phyloP scores from a whole-genome alignment of 2,329 filamentous ascomycete species.

The Pyrenochaeta sp. region DNA sequence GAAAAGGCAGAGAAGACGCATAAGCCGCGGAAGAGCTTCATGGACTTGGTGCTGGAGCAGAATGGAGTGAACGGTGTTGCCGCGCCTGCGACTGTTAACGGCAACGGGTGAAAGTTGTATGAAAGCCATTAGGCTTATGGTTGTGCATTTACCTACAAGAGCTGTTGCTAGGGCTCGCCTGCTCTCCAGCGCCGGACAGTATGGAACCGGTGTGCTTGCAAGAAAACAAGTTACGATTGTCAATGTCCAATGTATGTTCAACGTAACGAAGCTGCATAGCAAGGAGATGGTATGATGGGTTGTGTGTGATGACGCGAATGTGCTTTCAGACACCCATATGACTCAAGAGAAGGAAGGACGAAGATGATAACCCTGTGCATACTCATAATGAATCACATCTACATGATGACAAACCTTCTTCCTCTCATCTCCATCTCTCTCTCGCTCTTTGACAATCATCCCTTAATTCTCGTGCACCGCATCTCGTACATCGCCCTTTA shows the following conservation, averaged over 20 bases:
- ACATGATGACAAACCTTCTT: neutral
- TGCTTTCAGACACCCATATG: neutral
- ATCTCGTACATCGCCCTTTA: neutral
- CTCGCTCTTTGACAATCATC: neutral
- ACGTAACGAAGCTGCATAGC: neutral
- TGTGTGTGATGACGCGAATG: neutral
- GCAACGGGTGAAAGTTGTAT: slow-evolving; percentile 34
- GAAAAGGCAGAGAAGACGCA: slow-evolving; percentile 35
- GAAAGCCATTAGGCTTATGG: slow-evolving; percentile 2
- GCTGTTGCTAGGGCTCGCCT: neutral
- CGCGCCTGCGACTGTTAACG: slow-evolving; percentile 25
- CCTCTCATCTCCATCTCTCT: neutral
- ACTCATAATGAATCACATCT: slow-evolving; percentile 3
- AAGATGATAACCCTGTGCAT: neutral
- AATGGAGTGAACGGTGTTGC: slow-evolving; percentile 32
- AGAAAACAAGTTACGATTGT: slow-evolving; percentile 1
- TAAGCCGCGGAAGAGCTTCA: slow-evolving; percentile 47
- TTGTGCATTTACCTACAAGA: slow-evolving; percentile 15
- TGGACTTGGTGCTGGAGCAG: slow-evolving; percentile 43
- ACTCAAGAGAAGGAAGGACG: neutral
- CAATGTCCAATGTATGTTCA: neutral
- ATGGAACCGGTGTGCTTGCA: neutral
- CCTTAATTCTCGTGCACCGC: neutral
- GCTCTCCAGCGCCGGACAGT: slow-evolving; percentile 5
- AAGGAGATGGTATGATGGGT: neutral